phyloP scores from a whole-genome alignment of 1,284 basidiomycete species.

The Peniophora sp. region DNA sequence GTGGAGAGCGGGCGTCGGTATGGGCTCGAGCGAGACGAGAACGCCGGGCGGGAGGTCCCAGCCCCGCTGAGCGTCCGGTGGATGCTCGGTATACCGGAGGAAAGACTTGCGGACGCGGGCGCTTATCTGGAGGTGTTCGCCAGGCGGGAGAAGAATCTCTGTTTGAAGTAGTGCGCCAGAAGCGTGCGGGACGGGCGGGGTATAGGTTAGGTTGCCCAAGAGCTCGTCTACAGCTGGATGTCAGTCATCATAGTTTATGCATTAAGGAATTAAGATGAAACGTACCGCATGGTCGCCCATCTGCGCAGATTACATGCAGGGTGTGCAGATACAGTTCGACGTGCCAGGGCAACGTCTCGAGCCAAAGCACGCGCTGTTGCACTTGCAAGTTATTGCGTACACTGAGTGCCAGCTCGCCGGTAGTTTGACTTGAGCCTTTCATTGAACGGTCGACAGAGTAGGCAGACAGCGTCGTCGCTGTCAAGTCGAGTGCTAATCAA shows the following conservation, averaged over 20 bases:
- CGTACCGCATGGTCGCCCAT: slow-evolving; percentile 35
- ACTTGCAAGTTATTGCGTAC: slow-evolving; percentile 57
- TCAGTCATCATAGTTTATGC: slow-evolving; percentile 5
- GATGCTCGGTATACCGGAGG: slow-evolving; percentile 91
- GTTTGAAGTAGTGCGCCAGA: slow-evolving; percentile 74
- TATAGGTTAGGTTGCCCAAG: slow-evolving; percentile 56
- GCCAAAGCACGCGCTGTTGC: slow-evolving; percentile 58
- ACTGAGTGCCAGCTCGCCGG: slow-evolving; percentile 63
- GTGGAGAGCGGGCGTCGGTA: too few relatives aligned
- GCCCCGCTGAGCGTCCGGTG: slow-evolving; percentile 91
- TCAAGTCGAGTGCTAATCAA: slow-evolving; percentile 19
- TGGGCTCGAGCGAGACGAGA: slow-evolving; percentile 44
- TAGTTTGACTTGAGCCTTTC: slow-evolving; percentile 70
- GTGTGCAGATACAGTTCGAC: slow-evolving; percentile 87
- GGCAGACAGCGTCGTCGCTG: slow-evolving; percentile 18
- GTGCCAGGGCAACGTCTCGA: slow-evolving; percentile 93
- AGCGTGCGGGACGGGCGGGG: slow-evolving; percentile 59
- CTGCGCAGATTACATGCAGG: slow-evolving; percentile 35
- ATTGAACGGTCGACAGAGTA: slow-evolving; percentile 69
- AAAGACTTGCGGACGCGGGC: slow-evolving; percentile 83
- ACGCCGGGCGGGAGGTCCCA: slow-evolving; percentile 88
- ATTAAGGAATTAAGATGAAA: slow-evolving; percentile 9
- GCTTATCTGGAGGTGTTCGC: slow-evolving; percentile 53
- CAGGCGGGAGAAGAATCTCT: slow-evolving; percentile 62
- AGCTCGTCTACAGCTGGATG: slow-evolving; percentile 39